These are phyloP conservation scores for Saraca asoca DNA, from an alignment of 331 rosid genomes.

Conservation along the genomic window DNA sequence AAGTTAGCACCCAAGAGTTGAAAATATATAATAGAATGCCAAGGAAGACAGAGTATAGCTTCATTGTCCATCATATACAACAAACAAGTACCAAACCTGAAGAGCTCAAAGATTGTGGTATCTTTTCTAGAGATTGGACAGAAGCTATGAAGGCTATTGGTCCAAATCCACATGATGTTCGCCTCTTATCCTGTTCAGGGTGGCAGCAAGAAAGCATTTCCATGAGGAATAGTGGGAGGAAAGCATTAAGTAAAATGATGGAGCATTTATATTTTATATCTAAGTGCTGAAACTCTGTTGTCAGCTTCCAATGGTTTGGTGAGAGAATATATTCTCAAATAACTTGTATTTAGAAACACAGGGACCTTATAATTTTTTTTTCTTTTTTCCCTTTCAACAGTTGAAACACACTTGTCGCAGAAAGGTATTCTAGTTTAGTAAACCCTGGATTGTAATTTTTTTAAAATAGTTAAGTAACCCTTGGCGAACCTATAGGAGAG, in stretches of 20 bases:
- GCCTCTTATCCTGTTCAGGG: constrained; percentile 74
- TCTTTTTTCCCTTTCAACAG: background rate
- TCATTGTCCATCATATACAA: constrained; percentile 25
- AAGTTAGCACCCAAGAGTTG: constrained; percentile 20
- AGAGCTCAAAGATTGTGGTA: constrained; percentile 80
- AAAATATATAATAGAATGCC: constrained; percentile 22
- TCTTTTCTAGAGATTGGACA: constrained; percentile 68
- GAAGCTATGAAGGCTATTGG: constrained; percentile 84
- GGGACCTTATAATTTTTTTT: background rate
- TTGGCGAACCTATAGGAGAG: background rate
- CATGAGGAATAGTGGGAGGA: constrained; percentile 20
- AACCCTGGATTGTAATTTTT: constrained; percentile 1
- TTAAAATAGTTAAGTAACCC: background rate
- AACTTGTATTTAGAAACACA: background rate
- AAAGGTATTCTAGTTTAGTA: constrained; percentile 1
- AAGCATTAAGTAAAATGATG: background rate
- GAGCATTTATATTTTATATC: background rate
- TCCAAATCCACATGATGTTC: constrained; percentile 75
- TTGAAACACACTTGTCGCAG: background rate
- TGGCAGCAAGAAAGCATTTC: constrained; percentile 14
- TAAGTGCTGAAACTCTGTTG: background rate
- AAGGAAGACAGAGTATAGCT: constrained; percentile 24
- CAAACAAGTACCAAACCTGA: constrained; percentile 65
- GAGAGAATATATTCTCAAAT: background rate
- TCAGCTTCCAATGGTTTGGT: constrained; percentile 9